Percentiles rank a stretch among this genome's conserved stretches.
These are phyloP conservation scores for Senecio squalidus DNA, from an alignment of 140 eudicot genomes.

Conservation along the genomic window DNA sequence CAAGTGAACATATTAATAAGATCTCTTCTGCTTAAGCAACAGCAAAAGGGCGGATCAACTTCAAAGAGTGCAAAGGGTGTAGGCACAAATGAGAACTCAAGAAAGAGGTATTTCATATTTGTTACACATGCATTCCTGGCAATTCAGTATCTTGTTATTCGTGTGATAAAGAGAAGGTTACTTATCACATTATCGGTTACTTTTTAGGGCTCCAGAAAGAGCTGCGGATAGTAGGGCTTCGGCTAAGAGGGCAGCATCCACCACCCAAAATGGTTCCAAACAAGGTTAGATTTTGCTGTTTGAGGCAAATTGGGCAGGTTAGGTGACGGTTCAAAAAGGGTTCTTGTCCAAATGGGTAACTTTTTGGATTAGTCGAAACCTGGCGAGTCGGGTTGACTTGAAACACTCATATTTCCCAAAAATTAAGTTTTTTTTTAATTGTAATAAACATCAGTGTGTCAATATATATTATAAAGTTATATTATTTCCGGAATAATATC, in stretches of 20 bases:
- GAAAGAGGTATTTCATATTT: conserved; percentile 51
- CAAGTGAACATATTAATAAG: conserved; percentile 81
- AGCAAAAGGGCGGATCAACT: conserved; percentile 52
- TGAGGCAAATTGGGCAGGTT: too few species aligned
- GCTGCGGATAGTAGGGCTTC: conserved; percentile 61
- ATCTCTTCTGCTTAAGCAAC: conserved; percentile 79
- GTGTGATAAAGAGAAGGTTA: background rate
- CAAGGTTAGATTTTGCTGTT: conserved; percentile 61
- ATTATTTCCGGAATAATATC: too few species aligned
- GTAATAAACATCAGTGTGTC: too few species aligned
- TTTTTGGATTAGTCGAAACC: background rate
- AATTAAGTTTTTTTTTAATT: too few species aligned
- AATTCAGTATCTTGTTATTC: background rate
- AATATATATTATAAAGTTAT: too few species aligned
- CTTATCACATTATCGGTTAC: background rate
- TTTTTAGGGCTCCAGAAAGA: conserved; percentile 63
- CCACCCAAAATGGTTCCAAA: conserved; percentile 33
- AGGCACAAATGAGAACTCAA: conserved; percentile 43
- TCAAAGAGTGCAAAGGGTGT: conserved; percentile 49
- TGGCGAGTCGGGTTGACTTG: too few species aligned
- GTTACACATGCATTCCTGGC: background rate
- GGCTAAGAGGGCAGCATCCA: conserved; percentile 55
- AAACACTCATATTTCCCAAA: too few species aligned
- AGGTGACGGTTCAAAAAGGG: too few species aligned
- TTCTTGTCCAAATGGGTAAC: too few species aligned